These are phyloP conservation scores for Chaetomium globosum DNA, from an alignment of 2,329 filamentous ascomycete species.

Conservation along the genomic window DNA sequence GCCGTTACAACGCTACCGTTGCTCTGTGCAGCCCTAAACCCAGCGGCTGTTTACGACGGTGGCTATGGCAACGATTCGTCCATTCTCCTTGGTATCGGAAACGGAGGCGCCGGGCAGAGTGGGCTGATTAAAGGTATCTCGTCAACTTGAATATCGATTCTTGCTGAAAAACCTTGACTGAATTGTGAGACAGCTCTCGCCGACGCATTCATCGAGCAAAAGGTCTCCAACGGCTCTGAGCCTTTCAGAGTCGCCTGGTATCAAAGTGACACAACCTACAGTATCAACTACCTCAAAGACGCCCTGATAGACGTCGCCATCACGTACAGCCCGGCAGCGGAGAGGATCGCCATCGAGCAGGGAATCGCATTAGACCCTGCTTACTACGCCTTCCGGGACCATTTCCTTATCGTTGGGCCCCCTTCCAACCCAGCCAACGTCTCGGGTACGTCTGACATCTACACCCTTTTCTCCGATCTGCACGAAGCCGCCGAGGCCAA, in stretches of 20 bases:
- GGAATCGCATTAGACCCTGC: background rate
- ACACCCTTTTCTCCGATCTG: slow-evolving; percentile 14
- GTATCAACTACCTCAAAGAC: slow-evolving; percentile 17
- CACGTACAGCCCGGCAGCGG: slow-evolving; percentile 13
- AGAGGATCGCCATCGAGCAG: slow-evolving; percentile 18
- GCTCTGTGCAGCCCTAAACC: background rate
- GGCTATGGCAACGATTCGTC: background rate
- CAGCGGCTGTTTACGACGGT: slow-evolving; percentile 12
- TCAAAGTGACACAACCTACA: slow-evolving; percentile 18
- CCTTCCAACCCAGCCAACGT: slow-evolving; percentile 15
- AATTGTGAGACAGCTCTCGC: slow-evolving; percentile 5
- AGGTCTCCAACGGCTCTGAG: slow-evolving; percentile 9
- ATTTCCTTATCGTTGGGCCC: slow-evolving; percentile 13
- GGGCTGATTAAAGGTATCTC: slow-evolving; percentile 12
- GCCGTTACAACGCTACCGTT: background rate
- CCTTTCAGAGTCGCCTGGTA: slow-evolving; percentile 15
- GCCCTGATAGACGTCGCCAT: slow-evolving; percentile 5
- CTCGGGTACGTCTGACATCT: slow-evolving; percentile 7
- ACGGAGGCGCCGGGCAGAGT: slow-evolving; percentile 17
- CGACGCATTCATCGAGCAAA: slow-evolving; percentile 18
- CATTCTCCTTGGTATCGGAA: slow-evolving; percentile 15
- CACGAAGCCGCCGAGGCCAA: slow-evolving; percentile 18
- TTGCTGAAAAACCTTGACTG: background rate
- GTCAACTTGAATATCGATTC: background rate
- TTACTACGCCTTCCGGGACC: slow-evolving; percentile 15